phyloP scores from a whole-genome alignment of 1,284 basidiomycete genomes.

The Takashimella koratensis region DNA sequence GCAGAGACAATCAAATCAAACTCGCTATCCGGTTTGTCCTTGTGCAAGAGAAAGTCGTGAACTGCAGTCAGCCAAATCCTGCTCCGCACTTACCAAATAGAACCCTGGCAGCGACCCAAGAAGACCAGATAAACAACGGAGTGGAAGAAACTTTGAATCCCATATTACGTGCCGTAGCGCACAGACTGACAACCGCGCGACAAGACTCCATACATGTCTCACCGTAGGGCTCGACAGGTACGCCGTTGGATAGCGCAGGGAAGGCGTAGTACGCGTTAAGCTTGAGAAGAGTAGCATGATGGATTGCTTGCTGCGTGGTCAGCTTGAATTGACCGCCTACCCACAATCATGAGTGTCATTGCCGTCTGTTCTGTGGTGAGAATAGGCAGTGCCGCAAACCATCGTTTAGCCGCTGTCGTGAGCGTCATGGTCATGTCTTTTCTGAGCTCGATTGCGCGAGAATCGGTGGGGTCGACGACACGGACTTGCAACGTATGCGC shows the following conservation, averaged over 20 bases:
- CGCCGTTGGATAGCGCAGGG: constrained; percentile 42
- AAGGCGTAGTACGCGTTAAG: constrained; percentile 48
- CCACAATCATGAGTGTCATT: constrained; percentile 43
- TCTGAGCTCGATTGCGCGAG: constrained; percentile 35
- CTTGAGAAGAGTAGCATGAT: constrained; percentile 48
- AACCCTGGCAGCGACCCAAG: constrained; percentile 48
- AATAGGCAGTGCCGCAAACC: constrained; percentile 33
- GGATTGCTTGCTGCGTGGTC: constrained; percentile 36
- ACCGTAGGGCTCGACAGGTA: constrained; percentile 41
- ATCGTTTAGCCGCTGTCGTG: constrained; percentile 34
- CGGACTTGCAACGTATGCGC: constrained; percentile 43
- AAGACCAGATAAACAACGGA: constrained; percentile 46
- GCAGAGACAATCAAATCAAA: constrained; percentile 39
- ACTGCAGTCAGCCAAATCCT: constrained; percentile 19
- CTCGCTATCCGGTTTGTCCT: constrained; percentile 31
- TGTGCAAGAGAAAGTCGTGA: constrained; percentile 37
- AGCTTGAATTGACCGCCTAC: constrained; percentile 12
- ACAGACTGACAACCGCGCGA: constrained; percentile 30
- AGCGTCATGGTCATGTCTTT: constrained; percentile 40
- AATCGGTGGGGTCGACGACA: constrained; percentile 39
- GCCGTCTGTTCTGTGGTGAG: constrained; percentile 10
- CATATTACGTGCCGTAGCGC: constrained; percentile 18
- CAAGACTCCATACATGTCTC: constrained; percentile 35
- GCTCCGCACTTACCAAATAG: constrained; percentile 35
- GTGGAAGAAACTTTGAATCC: constrained; percentile 28